A percentile compares a stretch with the other conserved stretches of the same genome.
Conservation (phyloP, 2,329 filamentous ascomycete genomes). For the Beauveria medogensis region DNA sequence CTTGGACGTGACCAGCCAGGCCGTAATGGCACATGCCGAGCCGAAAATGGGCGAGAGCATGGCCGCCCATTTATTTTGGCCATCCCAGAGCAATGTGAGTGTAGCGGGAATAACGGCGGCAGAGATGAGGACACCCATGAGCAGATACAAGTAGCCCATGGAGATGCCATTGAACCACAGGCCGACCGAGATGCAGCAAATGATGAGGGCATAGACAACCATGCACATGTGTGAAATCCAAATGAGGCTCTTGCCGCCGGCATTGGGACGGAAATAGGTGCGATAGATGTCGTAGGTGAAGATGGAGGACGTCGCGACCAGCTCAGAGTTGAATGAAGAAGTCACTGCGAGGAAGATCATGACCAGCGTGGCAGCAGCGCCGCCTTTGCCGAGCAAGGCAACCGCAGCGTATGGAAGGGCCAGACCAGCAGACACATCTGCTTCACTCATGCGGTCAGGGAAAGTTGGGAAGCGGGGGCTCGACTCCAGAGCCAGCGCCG, state of each 20-base stretch:
- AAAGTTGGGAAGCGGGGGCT: slow-evolving; percentile 65
- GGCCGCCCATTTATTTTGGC: slow-evolving; percentile 67
- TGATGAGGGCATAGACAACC: slow-evolving; percentile 61
- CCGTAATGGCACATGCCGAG: slow-evolving; percentile 56
- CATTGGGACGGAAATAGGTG: slow-evolving; percentile 73
- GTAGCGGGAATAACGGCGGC: slow-evolving; percentile 77
- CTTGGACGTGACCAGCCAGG: slow-evolving; percentile 69
- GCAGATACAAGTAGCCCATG: slow-evolving; percentile 82
- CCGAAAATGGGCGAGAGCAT: slow-evolving; percentile 60
- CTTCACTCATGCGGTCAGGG: slow-evolving; percentile 60
- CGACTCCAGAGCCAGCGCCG: slow-evolving; percentile 70
- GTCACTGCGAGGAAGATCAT: slow-evolving; percentile 90
- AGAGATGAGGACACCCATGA: slow-evolving; percentile 89
- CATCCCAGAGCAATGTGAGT: slow-evolving; percentile 70
- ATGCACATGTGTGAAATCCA: slow-evolving; percentile 71
- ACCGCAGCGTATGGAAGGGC: slow-evolving; percentile 82
- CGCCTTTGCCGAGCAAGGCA: slow-evolving; percentile 71
- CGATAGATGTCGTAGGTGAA: slow-evolving; percentile 83
- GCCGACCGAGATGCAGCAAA: slow-evolving; percentile 71
- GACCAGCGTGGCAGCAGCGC: slow-evolving; percentile 68
- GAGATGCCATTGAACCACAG: slow-evolving; percentile 67
- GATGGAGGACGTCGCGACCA: slow-evolving; percentile 83
- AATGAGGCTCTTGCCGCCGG: slow-evolving; percentile 68
- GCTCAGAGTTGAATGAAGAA: slow-evolving; percentile 70
- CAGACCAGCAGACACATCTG: slow-evolving; percentile 73